Base-by-base conservation (phyloP, 2,329 filamentous ascomycete species). In the Alternaria sp. region DNA sequence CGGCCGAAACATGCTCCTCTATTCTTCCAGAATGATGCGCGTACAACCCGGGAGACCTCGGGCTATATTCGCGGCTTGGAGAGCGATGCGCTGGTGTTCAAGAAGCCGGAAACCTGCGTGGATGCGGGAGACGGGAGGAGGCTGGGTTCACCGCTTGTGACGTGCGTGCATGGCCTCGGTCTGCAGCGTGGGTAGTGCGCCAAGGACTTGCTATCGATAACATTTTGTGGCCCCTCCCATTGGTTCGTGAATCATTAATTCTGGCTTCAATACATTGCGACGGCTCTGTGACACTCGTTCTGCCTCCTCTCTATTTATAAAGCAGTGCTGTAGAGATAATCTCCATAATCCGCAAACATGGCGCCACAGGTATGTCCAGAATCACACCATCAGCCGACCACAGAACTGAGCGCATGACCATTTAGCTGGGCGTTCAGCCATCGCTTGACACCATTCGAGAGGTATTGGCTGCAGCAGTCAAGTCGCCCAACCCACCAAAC, bases 401-500 rank as follows among this genome's bases (percentile, higher is more conserved):
- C 38, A 28, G 57, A 56, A 70, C 71, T 78, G 69, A 76, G 66
- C 70, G 67, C 69, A 72, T 70, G 70, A 70, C 71, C 63, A 61
- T 52, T 46, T 59, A 83, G 81, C 73, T 81, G 62, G 75, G 74
- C 61, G 77, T 88, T 64, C 84, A 87, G 74, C 89, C 89, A 52
- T 87, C 88, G 22, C 79, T 91, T 51, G 85, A 89, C 66, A 84
- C 85, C 24, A 82, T 90, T 54, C 83, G 80, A 65, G 81, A 86
- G 55, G 81, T 89, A 47, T 77, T 91, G 66, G 77, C 82, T 46
- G 80, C 82, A 54, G 83, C 84, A 22, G 80, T 79, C 70, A 78
- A 80, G 26, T 82, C 84, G 39, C 75, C 83, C 55, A 86, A 86
- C 67, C 82, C 88, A 58, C 89, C 91, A 4, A 97, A 95, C 71